Percentiles rank a stretch among this genome's conserved stretches.
Conservation (phyloP, 352 stramenopile genomes). For the Phytophthora agathidicida region DNA sequence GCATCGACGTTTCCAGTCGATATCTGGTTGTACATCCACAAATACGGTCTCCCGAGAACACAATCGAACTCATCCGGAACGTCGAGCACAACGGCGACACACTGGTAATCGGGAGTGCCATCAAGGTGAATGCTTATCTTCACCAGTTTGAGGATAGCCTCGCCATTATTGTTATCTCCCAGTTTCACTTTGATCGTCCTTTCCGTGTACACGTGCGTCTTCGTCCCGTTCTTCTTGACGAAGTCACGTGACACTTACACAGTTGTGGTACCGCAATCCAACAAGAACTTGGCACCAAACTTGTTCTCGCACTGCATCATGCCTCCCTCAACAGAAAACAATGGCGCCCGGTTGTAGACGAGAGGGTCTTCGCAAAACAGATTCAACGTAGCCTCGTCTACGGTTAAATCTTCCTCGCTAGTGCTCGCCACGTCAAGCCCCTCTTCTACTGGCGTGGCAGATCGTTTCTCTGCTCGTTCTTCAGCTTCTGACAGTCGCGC, state of each 20-base stretch:
- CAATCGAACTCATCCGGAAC: slow-evolving; percentile 10
- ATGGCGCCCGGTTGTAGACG: slow-evolving; percentile 9
- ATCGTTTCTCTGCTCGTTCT: slow-evolving; percentile 13
- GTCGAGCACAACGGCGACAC: slow-evolving; percentile 16
- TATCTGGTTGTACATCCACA: slow-evolving; percentile 17
- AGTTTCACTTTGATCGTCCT: slow-evolving; percentile 12
- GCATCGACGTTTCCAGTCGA: slow-evolving; percentile 13
- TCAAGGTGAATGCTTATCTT: slow-evolving; percentile 1
- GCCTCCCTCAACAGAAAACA: slow-evolving; percentile 6
- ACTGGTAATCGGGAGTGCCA: background rate
- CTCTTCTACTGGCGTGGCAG: slow-evolving; percentile 22
- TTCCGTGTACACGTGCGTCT: slow-evolving; percentile 4
- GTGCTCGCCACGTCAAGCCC: slow-evolving; percentile 14
- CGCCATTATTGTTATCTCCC: slow-evolving; percentile 17
- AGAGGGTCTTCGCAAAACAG: slow-evolving; percentile 27
- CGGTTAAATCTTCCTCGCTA: slow-evolving; percentile 15
- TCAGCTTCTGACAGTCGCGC: slow-evolving; percentile 10
- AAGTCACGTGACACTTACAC: slow-evolving; percentile 4
- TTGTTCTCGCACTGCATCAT: slow-evolving; percentile 2
- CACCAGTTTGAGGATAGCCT: slow-evolving; percentile 7
- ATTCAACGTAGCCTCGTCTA: slow-evolving; percentile 22
- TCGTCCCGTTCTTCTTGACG: slow-evolving; percentile 1
- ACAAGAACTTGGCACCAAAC: slow-evolving; percentile 2
- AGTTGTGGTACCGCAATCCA: slow-evolving; percentile 18
- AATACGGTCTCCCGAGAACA: slow-evolving; percentile 8